Conservation (phyloP, 2,329 filamentous ascomycete genomes). For the Talaromyces pinophilus region DNA sequence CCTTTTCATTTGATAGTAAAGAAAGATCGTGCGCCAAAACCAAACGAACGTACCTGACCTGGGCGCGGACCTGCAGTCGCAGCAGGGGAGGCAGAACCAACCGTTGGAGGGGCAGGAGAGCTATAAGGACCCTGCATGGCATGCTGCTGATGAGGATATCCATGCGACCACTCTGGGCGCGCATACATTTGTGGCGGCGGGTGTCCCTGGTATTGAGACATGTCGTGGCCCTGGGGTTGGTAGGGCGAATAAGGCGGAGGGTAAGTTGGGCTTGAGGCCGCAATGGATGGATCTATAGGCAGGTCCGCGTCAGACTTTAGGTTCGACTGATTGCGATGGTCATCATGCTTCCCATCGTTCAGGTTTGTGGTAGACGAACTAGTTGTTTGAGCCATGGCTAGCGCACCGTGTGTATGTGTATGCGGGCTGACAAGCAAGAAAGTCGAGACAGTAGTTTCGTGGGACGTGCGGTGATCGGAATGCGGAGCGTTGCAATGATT, state of each 20-base stretch:
- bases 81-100: slow-evolving; percentile 61
- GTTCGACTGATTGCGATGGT: slow-evolving; percentile 67
- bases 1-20: slow-evolving; percentile 19
- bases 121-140: slow-evolving; percentile 52
- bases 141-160: slow-evolving; percentile 50
- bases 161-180: slow-evolving; percentile 50
- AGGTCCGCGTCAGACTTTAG: slow-evolving; percentile 94
- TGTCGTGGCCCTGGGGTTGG: slow-evolving; percentile 76
- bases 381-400: slow-evolving; percentile 98
- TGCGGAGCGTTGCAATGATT: slow-evolving; percentile 66
- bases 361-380: slow-evolving; percentile 85
- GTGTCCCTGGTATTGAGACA: slow-evolving; percentile 67
- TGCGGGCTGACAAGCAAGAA: slow-evolving; percentile 73
- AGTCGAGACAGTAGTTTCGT: slow-evolving; percentile 75
- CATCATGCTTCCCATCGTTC: slow-evolving; percentile 72
- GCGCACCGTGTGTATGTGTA: slow-evolving; percentile 71
- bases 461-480: slow-evolving; percentile 59
- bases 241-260: slow-evolving; percentile 86
- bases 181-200: slow-evolving; percentile 51
- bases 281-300: slow-evolving; percentile 99
- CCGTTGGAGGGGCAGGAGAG: slow-evolving; percentile 56
- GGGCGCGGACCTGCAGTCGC: slow-evolving; percentile 62
- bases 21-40: slow-evolving; percentile 36
- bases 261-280: slow-evolving; percentile 89
- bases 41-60: slow-evolving; percentile 60